Evolutionary conservation across 352 stramenopile genomes (phyloP), one percentile per base, ranked within the genome.

Genomic region (Globisporangium apiculatum): DNA sequence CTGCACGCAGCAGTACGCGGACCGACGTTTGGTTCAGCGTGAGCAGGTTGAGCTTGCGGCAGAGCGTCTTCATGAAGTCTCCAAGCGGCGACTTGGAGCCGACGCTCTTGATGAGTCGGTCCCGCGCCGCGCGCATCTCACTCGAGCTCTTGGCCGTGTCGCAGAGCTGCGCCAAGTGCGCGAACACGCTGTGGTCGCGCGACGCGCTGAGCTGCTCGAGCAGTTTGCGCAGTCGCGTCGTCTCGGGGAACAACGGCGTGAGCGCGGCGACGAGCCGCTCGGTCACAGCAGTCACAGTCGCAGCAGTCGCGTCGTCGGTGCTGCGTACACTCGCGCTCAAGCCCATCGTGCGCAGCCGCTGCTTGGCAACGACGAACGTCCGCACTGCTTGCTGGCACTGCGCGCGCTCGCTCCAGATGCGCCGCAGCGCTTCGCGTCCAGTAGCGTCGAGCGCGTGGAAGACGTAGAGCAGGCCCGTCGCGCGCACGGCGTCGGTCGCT

Each of bases 151-250:
- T 76, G 2, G 75, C 73, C 24, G 67, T 71, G 41, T 85, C 75
- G 36, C 81, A 89, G n/a, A 94, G 36, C 1, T 69, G 55, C 10
- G 67, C 68, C 51, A 95, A 50, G 45, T 91, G 68, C 56, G 91
- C 92, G 52, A 94, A 90, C 7, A 93, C 68, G 5, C 60, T 83
- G 24, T 90, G 73, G 45, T 95, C 86, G 53, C 92, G 93, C 80
- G 79, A 90, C 35, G 66, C 76, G 5, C 64, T 65, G 0, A 95
- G 58, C 41, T 75, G 79, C 11, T 91, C 79, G 3, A 90, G n/a
- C 10, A 93, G 51, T 48, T 82, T 83, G 2, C 64, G 65, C 31
- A 91, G 55, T 4, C 66, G 73, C 15, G 71, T 66, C 10, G 81
- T 76, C 57, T 95, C 79, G 8, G 63, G 71, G 42, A 93, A 91